A percentile compares a stretch with the other conserved stretches of the same genome.
Evolutionary conservation across 345 rosid genomes (phyloP).

Genomic region (Pugionium cornutum): DNA sequence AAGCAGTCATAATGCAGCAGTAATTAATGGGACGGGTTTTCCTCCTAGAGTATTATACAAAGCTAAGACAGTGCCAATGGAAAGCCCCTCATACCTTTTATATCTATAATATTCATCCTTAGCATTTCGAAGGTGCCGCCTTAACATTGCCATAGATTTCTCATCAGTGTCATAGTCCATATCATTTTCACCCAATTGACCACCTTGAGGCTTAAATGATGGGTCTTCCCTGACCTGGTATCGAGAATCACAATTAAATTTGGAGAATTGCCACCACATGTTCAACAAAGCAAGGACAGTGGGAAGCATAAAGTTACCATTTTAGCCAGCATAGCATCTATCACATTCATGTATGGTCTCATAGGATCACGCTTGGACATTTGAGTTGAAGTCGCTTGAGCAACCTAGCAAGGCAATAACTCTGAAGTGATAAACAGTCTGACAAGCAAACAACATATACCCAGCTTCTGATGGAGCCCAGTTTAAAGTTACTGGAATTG

Average conservation of each 20-base stretch:
- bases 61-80: slow-evolving; percentile 10
- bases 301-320: slow-evolving; percentile 57
- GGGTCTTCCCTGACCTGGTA: slow-evolving; percentile 86
- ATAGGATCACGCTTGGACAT: slow-evolving; percentile 99
- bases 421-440: slow-evolving; percentile 10
- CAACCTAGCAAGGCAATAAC: slow-evolving; percentile 62
- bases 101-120: slow-evolving; percentile 90
- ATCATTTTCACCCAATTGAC: slow-evolving; percentile 94
- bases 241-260: slow-evolving; percentile 29
- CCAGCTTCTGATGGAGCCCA: neutral
- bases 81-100: slow-evolving; percentile 63
- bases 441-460: neutral
- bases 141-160: slow-evolving; percentile 97
- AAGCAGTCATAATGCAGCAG: slow-evolving; percentile 25
- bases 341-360: slow-evolving; percentile 95
- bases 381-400: slow-evolving; percentile 98
- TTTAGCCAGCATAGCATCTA: slow-evolving; percentile 79
- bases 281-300: neutral
- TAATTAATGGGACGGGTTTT: slow-evolving; percentile 7
- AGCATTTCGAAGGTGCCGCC: slow-evolving; percentile 94
- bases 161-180: slow-evolving; percentile 99
- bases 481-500: neutral
- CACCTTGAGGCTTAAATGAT: slow-evolving; percentile 98
- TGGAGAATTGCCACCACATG: slow-evolving; percentile 1
- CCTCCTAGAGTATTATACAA: neutral